These are phyloP conservation scores for Coprinopsis sp. DNA, from an alignment of 768 basidiomycete species.

Conservation along the genomic window DNA sequence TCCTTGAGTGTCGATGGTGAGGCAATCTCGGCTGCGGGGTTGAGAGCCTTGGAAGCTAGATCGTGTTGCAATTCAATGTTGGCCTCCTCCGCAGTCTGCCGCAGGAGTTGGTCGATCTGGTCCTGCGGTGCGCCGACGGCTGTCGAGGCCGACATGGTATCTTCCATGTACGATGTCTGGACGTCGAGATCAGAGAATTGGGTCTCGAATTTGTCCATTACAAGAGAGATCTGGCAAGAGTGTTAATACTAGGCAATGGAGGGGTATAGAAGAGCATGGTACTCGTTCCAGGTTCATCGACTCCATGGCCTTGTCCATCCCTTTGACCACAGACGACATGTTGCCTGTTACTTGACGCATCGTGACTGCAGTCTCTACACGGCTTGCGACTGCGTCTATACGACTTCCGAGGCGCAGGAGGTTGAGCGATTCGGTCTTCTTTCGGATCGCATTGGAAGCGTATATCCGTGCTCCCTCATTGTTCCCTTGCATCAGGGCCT, in stretches of 20 bases:
- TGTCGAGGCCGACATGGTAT: slow-evolving; percentile 89
- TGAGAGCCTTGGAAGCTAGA: slow-evolving; percentile 60
- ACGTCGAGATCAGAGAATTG: slow-evolving; percentile 98
- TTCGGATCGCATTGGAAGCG: slow-evolving; percentile 95
- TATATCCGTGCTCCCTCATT: slow-evolving; percentile 97
- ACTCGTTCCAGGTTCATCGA: slow-evolving; percentile 98
- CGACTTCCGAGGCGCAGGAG: slow-evolving; percentile 84
- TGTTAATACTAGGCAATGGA: neutral
- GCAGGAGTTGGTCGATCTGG: slow-evolving; percentile 88
- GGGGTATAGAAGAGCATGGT: slow-evolving; percentile 22
- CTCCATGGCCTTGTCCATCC: slow-evolving; percentile 99
- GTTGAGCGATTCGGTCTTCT: slow-evolving; percentile 94
- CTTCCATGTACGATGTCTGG: slow-evolving; percentile 97
- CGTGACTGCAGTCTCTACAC: slow-evolving; percentile 97
- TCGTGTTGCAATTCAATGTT: slow-evolving; percentile 94
- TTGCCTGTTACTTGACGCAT: slow-evolving; percentile 96
- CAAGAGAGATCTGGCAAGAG: slow-evolving; percentile 75
- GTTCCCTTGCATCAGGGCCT: slow-evolving; percentile 97
- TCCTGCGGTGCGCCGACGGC: slow-evolving; percentile 94
- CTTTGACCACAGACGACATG: slow-evolving; percentile 94
- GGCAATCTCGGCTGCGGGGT: slow-evolving; percentile 52
- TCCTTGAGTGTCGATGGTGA: slow-evolving; percentile 53
- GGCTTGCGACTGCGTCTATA: slow-evolving; percentile 93
- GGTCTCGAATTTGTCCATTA: slow-evolving; percentile 98
- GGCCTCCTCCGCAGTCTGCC: slow-evolving; percentile 95